Evolutionary conservation across 371 early-diverging fungal genomes (phyloP), one percentile per base, ranked within the genome.

Genomic region (Gilbertella persicaria): DNA sequence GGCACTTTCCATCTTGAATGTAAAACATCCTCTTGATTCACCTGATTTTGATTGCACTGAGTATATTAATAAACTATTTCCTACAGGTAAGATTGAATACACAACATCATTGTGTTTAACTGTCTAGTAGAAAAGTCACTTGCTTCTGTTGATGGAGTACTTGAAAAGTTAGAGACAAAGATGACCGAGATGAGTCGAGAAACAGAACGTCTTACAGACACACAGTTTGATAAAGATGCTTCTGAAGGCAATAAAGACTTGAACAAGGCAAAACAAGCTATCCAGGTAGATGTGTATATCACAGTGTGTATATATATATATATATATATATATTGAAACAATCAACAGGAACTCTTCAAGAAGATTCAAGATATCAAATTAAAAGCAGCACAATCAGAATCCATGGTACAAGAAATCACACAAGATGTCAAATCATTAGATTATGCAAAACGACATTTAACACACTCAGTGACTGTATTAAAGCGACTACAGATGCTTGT

Each of bases 401-500:
- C 83, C 4, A 89, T 88, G 84, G 97, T 97, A 0, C 86, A 88
- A 41, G 95, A 95, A 47, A 96, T 98, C 40, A 97, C 98, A 9
- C 84, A 88, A 55, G 98, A 98, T 54, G 96, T 98, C 54, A 95
- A 94, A 67, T 82, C 89, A 4, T 74, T 98, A 17, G 98, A 98
- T 69, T 88, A 84, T 57, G 94, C 96, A 40, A 98, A 98, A 62
- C 82, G 88, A 39, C 94, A 97, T 58, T 71, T 98, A 53, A 88
- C 91, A 1, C 66, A 71, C 20, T 84, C 95, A 1, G 91, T 94
- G 8, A 89, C 91, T 0, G 84, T 90, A 1, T 72, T 96, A 21
- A 88, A 88, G 55, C 78, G 94, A 54, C 72, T 95, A 16, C 94
- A 95, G 60, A 92, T 96, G 92, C 75, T 96, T 38, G 94, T 88